Percentiles rank a stretch among this genome's conserved stretches.
phyloP scores from a whole-genome alignment of 306 rosid genomes.

The Acacia confusa region DNA sequence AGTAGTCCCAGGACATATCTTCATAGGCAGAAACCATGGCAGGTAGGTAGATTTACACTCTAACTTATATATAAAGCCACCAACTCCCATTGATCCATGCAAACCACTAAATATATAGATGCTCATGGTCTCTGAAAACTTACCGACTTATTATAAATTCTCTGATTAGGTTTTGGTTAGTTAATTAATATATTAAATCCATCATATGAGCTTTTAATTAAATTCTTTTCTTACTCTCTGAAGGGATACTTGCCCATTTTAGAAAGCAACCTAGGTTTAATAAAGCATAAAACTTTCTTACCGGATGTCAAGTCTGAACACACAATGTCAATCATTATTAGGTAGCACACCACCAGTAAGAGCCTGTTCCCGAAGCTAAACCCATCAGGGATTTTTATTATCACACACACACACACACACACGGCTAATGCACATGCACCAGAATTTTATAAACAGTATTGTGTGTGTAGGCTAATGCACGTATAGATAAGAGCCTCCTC shows the following conservation, averaged over 20 bases:
- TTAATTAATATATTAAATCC: background rate
- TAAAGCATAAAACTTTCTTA: conserved; percentile 10
- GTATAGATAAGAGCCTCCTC: too few relatives aligned
- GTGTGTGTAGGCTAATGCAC: too few relatives aligned
- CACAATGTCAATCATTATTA: conserved; percentile 10
- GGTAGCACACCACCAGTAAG: conserved; percentile 18
- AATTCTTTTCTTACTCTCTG: background rate
- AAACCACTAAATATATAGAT: background rate
- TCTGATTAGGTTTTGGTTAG: background rate
- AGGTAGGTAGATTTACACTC: too few relatives aligned
- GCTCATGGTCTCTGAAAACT: background rate
- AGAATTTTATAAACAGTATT: conserved; percentile 12
- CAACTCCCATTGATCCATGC: background rate
- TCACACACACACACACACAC: background rate
- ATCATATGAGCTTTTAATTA: background rate
- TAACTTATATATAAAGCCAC: too few relatives aligned
- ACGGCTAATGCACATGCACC: conserved; percentile 23
- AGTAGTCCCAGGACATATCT: background rate
- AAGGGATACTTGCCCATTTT: conserved; percentile 26
- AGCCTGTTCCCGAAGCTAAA: conserved; percentile 24
- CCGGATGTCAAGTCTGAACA: conserved; percentile 7
- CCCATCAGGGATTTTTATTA: background rate
- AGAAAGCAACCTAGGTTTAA: conserved; percentile 21
- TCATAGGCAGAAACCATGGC: background rate
- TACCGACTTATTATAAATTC: background rate